Conservation (phyloP, 768 basidiomycete species). For the Macrolepiota fuliginosa region DNA sequence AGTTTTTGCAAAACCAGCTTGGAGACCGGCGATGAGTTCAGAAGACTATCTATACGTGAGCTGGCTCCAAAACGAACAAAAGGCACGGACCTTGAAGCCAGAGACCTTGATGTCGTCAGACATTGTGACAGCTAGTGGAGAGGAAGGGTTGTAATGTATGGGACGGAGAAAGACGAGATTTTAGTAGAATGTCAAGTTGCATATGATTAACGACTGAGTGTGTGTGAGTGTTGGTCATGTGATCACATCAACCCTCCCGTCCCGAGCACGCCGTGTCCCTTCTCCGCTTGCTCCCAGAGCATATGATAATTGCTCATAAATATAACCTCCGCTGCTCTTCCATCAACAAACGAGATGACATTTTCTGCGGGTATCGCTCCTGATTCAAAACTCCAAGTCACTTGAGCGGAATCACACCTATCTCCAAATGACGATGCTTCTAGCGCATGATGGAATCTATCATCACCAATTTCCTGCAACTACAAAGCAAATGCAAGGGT, state of each 20-base stretch:
- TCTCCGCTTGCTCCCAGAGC: not conserved
- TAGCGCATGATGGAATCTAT: not conserved
- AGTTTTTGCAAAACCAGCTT: constrained; percentile 47
- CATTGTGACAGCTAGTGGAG: constrained; percentile 38
- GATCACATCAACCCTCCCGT: not conserved
- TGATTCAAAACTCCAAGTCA: not conserved
- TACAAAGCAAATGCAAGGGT: constrained; percentile 4
- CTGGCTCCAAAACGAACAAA: not conserved
- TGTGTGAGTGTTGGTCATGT: not conserved
- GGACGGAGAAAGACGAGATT: not conserved
- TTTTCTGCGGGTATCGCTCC: too few species aligned
- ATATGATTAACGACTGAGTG: constrained; percentile 8
- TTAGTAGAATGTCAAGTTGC: not conserved
- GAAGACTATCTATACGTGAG: constrained; percentile 50
- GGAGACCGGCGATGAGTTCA: constrained; percentile 55
- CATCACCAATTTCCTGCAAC: not conserved
- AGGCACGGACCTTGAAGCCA: constrained; percentile 65
- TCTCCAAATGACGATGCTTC: constrained; percentile 1
- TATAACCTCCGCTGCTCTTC: not conserved
- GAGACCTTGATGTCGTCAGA: constrained; percentile 65
- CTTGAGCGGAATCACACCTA: not conserved
- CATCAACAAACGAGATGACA: not conserved
- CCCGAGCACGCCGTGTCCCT: not conserved
- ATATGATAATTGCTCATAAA: constrained; percentile 1
- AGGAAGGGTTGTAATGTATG: not conserved